Evolutionary conservation across 1,284 basidiomycete genomes (phyloP), one percentile per base, ranked within the genome.

Genomic region (Marasmius fiardii): DNA sequence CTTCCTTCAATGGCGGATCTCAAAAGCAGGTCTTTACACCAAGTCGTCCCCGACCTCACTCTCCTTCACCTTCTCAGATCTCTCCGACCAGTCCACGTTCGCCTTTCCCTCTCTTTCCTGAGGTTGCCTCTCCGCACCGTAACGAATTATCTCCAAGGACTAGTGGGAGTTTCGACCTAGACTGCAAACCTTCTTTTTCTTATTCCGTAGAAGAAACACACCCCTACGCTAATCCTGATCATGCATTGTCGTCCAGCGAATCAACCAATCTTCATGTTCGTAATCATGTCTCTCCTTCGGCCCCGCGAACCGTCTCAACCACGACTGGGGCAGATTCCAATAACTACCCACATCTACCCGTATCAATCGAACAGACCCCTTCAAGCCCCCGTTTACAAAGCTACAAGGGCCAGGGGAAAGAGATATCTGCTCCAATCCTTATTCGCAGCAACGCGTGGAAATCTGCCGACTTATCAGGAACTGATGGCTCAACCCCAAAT

Each of bases 211-310:
- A 71, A 53, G 73, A 76, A 52, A 68, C 68, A 35, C 64, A 77
- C 39, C 89, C 89, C 37, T 91, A 90, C 64, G 89, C 88, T 53
- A 89, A 90, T 61, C 87, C 89, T 6, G 85, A 89, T 58, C 71
- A 86, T 56, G 71, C 75, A 45, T 61, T 70, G 56, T 72, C 71
- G 49, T 65, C 72, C 26, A 64, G 70, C 45, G 69, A 71, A 23
- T 65, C 67, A 44, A 58, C 63, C 53, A 60, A 65, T 54, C 60
- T 67, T 59, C 55, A 62, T 16, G 60, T 59, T 3, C 59, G 58
- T 53, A 65, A 60, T 59, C 62, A 53, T 48, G 66, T 63, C 31
- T 41, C 58, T 52, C 62, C 60, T 51, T 60, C 63, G 37, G 61
- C 75, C 28, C 56, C 64, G 21, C 72, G 73, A 21, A 82, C 76